Conservation (phyloP, 208 protist genomes). For the Porcisia hertigi region DNA sequence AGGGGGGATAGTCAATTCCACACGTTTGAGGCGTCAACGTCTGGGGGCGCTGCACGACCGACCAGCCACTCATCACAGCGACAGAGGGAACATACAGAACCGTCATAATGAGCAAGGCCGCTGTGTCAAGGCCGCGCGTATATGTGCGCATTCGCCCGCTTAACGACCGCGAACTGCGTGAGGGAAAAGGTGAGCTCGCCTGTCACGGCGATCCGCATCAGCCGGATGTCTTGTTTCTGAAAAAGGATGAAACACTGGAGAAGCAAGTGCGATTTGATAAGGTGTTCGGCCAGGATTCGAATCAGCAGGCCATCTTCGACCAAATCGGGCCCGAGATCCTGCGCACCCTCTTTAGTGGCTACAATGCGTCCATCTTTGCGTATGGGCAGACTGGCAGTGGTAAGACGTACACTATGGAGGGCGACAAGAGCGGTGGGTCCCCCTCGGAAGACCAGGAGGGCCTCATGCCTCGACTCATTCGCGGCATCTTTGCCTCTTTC, state of each 20-base stretch:
- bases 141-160: constrained; percentile 89
- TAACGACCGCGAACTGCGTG: constrained; percentile 75
- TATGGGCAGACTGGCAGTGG: constrained; percentile 97
- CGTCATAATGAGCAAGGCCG: constrained; percentile 62
- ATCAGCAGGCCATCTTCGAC: constrained; percentile 64
- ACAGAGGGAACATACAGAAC: no score
- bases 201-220: constrained; percentile 58
- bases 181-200: constrained; percentile 72
- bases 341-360: constrained; percentile 80
- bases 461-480: constrained; percentile 81
- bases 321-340: constrained; percentile 72
- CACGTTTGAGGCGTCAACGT: no score
- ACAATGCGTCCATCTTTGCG: constrained; percentile 92
- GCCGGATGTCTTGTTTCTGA: constrained; percentile 80
- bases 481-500: constrained; percentile 75
- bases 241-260: constrained; percentile 57
- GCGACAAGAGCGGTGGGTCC: constrained; percentile 35
- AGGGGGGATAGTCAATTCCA: no score
- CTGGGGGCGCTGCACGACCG: background rate
- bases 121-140: constrained; percentile 83
- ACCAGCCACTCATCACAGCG: no score
- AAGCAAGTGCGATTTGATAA: constrained; percentile 86
- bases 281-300: constrained; percentile 59
- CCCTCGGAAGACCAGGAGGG: constrained; percentile 37
- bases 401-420: constrained; percentile 93